Conservation (phyloP, 2,329 filamentous ascomycete genomes). For the Xylaria arbuscula region DNA sequence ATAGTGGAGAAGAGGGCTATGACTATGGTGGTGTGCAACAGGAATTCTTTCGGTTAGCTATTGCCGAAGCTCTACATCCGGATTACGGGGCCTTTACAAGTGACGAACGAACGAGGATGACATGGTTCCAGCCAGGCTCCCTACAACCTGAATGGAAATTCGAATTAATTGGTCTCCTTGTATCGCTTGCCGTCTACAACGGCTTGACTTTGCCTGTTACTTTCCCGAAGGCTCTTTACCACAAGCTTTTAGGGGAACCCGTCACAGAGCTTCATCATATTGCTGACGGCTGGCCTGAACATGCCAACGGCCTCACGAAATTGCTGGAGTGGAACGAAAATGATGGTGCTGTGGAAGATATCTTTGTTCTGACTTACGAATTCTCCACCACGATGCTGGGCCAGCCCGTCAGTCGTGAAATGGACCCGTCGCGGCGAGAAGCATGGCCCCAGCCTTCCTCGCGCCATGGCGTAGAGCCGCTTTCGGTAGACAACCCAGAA, state of each 20-base stretch:
- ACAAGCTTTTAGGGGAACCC: conserved; percentile 77
- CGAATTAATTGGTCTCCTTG: conserved; percentile 86
- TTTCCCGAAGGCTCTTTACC: conserved; percentile 87
- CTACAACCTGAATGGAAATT: conserved; percentile 89
- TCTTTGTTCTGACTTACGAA: conserved; percentile 87
- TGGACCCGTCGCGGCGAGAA: conserved; percentile 57
- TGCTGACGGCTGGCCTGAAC: conserved; percentile 85
- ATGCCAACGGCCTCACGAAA: conserved; percentile 77
- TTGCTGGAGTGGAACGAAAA: conserved; percentile 81
- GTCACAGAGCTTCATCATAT: conserved; percentile 80
- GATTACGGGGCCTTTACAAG: conserved; percentile 83
- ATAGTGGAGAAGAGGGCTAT: conserved; percentile 85
- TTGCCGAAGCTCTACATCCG: conserved; percentile 82
- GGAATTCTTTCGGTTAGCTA: conserved; percentile 90
- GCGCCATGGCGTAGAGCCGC: conserved; percentile 39
- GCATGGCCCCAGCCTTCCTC: conserved; percentile 66
- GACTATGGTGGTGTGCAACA: conserved; percentile 97
- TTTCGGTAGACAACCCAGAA: conserved; percentile 55
- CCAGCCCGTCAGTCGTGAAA: conserved; percentile 67
- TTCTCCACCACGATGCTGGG: conserved; percentile 76
- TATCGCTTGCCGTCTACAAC: conserved; percentile 92
- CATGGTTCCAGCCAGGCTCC: conserved; percentile 88
- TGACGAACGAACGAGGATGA: conserved; percentile 79
- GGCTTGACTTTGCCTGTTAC: conserved; percentile 90
- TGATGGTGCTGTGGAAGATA: conserved; percentile 80